Percentiles rank a stretch among this genome's conserved stretches.
phyloP scores from a whole-genome alignment of 441 rosid genomes.

The Geranium incanum region DNA sequence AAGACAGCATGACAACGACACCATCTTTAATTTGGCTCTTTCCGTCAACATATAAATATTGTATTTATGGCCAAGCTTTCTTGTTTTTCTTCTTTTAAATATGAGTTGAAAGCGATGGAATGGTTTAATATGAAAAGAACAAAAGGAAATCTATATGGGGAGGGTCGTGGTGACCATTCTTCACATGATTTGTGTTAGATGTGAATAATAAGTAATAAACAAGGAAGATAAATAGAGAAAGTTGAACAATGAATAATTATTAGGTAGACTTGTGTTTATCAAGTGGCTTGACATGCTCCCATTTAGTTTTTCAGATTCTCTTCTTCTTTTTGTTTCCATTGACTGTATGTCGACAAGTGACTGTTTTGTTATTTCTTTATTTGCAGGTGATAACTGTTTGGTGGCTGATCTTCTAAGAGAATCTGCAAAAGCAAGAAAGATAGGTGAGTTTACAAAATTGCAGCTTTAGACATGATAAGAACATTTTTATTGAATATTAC shows the following conservation, averaged over 20 bases:
- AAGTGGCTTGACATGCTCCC: neutral
- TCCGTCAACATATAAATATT: neutral
- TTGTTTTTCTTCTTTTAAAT: neutral
- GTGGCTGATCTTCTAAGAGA: slow-evolving; percentile 1
- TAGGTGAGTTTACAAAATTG: neutral
- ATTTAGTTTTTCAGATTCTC: neutral
- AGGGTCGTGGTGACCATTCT: neutral
- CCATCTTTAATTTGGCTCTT: neutral
- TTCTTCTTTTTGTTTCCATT: neutral
- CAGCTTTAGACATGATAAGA: neutral
- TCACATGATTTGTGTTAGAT: neutral
- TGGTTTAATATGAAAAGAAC: neutral
- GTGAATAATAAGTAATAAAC: neutral
- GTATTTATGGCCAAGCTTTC: neutral
- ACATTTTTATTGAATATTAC: neutral
- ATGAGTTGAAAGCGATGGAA: neutral
- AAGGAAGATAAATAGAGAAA: neutral
- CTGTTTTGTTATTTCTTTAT: neutral
- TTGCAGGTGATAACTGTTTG: neutral
- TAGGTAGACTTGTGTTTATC: neutral
- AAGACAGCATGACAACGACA: neutral
- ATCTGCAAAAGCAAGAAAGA: neutral
- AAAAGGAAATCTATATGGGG: neutral
- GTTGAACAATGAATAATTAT: neutral
- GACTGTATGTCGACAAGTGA: neutral